These are phyloP conservation scores for Exsudoporus frostii DNA, from an alignment of 768 basidiomycete species.

Conservation along the genomic window DNA sequence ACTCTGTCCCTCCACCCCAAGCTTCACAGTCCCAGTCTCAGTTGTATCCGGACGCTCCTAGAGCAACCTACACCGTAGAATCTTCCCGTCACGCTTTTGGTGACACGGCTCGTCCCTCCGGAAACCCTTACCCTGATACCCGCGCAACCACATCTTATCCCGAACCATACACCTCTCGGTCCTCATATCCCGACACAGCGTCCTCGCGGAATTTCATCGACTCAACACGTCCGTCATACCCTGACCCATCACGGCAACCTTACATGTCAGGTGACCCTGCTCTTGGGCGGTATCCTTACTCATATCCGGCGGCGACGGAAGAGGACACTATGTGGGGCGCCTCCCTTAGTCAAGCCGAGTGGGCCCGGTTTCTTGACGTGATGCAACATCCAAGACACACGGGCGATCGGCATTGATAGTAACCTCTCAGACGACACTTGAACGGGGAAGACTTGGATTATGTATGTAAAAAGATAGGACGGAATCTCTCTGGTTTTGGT, in stretches of 20 bases:
- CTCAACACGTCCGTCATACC: conserved; percentile 20
- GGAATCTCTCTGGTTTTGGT: conserved; percentile 24
- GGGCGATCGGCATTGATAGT: conserved; percentile 26
- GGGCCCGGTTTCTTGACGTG: conserved; percentile 63
- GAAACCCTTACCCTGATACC: conserved; percentile 31
- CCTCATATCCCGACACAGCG: conserved; percentile 25
- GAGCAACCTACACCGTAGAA: conserved; percentile 20
- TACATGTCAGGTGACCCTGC: conserved; percentile 25
- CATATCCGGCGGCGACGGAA: conserved; percentile 48
- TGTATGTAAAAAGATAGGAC: conserved; percentile 31
- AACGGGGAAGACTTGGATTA: conserved; percentile 17
- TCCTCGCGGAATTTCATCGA: conserved; percentile 25
- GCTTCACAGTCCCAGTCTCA: conserved; percentile 24
- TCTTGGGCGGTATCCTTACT: conserved; percentile 26
- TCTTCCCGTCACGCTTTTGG: conserved; percentile 22
- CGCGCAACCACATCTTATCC: conserved; percentile 22
- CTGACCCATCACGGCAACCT: conserved; percentile 27
- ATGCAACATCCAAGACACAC: conserved; percentile 46
- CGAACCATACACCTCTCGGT: conserved; percentile 23
- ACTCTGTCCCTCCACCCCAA: conserved; percentile 20
- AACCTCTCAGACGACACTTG: conserved; percentile 8
- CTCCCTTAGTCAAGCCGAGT: conserved; percentile 73
- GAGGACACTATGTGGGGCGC: conserved; percentile 73
- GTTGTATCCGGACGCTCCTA: conserved; percentile 25
- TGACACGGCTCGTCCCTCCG: conserved; percentile 20